Percentiles rank a stretch among this genome's conserved stretches.
These are phyloP conservation scores for Cercospora sesami DNA, from an alignment of 2,329 filamentous ascomycete genomes.

Conservation along the genomic window DNA sequence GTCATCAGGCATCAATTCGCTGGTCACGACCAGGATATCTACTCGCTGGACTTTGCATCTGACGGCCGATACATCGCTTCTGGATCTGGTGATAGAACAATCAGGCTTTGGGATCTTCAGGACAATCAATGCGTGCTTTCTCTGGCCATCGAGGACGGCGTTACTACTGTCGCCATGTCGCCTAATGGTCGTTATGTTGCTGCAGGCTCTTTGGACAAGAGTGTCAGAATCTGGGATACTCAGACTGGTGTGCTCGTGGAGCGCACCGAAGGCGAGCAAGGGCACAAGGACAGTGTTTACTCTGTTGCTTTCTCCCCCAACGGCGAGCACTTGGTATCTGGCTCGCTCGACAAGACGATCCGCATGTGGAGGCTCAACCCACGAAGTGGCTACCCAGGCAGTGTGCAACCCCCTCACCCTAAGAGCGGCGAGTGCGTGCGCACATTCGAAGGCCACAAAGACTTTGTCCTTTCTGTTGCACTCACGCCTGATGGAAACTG, in stretches of 20 bases:
- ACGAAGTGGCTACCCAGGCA: slow-evolving; percentile 45
- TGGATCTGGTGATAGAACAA: slow-evolving; percentile 89
- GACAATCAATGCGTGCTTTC: slow-evolving; percentile 78
- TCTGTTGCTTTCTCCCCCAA: slow-evolving; percentile 94
- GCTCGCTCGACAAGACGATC: slow-evolving; percentile 95
- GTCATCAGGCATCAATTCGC: slow-evolving; percentile 89
- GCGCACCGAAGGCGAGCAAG: slow-evolving; percentile 86
- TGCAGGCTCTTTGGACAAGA: slow-evolving; percentile 94
- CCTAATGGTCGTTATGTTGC: slow-evolving; percentile 93
- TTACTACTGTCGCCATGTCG: slow-evolving; percentile 96
- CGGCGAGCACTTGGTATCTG: slow-evolving; percentile 88
- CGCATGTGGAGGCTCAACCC: slow-evolving; percentile 93
- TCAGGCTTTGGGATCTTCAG: slow-evolving; percentile 94
- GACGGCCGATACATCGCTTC: slow-evolving; percentile 94
- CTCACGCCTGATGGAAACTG: slow-evolving; percentile 90
- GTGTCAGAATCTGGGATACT: slow-evolving; percentile 95
- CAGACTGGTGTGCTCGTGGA: slow-evolving; percentile 82
- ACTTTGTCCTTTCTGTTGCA: slow-evolving; percentile 94
- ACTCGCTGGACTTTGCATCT: slow-evolving; percentile 90
- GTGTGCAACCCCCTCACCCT: slow-evolving; percentile 36
- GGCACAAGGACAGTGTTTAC: slow-evolving; percentile 96
- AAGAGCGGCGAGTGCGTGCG: slow-evolving; percentile 92
- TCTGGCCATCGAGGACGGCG: slow-evolving; percentile 91
- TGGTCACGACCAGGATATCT: slow-evolving; percentile 99
- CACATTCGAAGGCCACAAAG: slow-evolving; percentile 97